Conservation (phyloP, 2,329 filamentous ascomycete genomes). For the Pestalotiopsis sp. region DNA sequence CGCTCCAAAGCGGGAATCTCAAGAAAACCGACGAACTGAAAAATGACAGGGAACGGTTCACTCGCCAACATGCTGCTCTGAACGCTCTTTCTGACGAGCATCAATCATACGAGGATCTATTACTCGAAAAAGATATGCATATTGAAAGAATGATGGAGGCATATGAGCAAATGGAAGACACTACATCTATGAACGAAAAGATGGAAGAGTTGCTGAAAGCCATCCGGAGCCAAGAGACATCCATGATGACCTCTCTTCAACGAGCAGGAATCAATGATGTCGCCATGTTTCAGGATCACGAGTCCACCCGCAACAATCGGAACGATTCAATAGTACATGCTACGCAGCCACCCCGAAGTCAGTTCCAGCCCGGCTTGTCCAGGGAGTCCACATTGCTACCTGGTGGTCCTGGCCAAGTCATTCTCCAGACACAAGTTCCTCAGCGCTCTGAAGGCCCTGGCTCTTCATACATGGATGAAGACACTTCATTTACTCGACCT, state of each 20-base stretch:
- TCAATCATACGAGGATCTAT: slow-evolving; percentile 44
- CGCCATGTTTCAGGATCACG: slow-evolving; percentile 37
- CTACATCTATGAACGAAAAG: slow-evolving; percentile 51
- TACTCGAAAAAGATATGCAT: slow-evolving; percentile 47
- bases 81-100: slow-evolving; percentile 44
- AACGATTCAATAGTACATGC: slow-evolving; percentile 42
- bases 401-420: slow-evolving; percentile 44
- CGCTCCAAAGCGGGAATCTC: slow-evolving; percentile 49
- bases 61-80: slow-evolving; percentile 48
- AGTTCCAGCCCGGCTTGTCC: slow-evolving; percentile 31
- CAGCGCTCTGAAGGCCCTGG: slow-evolving; percentile 18
- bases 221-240: slow-evolving; percentile 46
- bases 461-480: slow-evolving; percentile 16
- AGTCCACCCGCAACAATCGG: slow-evolving; percentile 23
- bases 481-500: slow-evolving; percentile 21
- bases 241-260: slow-evolving; percentile 43
- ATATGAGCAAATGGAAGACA: slow-evolving; percentile 54
- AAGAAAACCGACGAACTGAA: slow-evolving; percentile 51
- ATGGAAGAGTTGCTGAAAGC: slow-evolving; percentile 51
- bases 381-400: slow-evolving; percentile 31
- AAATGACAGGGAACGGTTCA: slow-evolving; percentile 49
- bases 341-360: slow-evolving; percentile 42
- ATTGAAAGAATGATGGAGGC: slow-evolving; percentile 50
- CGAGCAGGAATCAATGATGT: slow-evolving; percentile 49
- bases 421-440: slow-evolving; percentile 55